phyloP scores from a whole-genome alignment of 805 yeast species.

The Komagataella ulmi region DNA sequence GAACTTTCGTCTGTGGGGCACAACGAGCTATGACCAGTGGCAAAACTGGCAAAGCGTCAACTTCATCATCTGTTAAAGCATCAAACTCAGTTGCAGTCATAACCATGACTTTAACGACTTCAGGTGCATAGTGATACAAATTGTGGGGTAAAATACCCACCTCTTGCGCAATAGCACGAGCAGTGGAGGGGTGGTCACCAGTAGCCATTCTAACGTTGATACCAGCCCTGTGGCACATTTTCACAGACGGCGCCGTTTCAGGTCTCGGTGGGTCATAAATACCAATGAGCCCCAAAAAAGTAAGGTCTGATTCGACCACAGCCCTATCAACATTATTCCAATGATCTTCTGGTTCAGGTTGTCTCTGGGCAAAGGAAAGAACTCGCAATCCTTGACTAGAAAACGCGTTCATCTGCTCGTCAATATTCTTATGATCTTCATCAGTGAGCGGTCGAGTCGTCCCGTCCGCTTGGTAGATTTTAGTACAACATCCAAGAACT shows the following conservation, averaged over 20 bases:
- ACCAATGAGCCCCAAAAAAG: slow-evolving; percentile 58
- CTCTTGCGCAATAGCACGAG: slow-evolving; percentile 68
- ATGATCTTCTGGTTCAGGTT: slow-evolving; percentile 13
- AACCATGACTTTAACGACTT: slow-evolving; percentile 50
- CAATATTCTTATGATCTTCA: slow-evolving; percentile 26
- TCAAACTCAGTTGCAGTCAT: slow-evolving; percentile 71
- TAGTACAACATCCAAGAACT: slow-evolving; percentile 38
- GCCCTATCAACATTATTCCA: slow-evolving; percentile 24
- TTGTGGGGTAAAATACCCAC: slow-evolving; percentile 64
- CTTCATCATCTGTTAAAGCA: slow-evolving; percentile 40
- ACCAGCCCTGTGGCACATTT: slow-evolving; percentile 59
- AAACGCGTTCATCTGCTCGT: slow-evolving; percentile 41
- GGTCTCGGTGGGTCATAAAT: slow-evolving; percentile 72
- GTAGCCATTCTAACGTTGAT: slow-evolving; percentile 73
- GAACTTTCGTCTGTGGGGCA: slow-evolving; percentile 71
- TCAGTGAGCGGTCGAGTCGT: slow-evolving; percentile 21
- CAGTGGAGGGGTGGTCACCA: slow-evolving; percentile 73
- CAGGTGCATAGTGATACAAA: slow-evolving; percentile 37
- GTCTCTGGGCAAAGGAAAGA: slow-evolving; percentile 49
- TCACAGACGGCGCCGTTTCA: slow-evolving; percentile 55
- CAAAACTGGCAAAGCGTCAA: slow-evolving; percentile 50
- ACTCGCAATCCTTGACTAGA: slow-evolving; percentile 62
- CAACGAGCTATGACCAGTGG: slow-evolving; percentile 76
- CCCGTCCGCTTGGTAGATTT: slow-evolving; percentile 29
- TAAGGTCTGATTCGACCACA: slow-evolving; percentile 36